phyloP scores from a whole-genome alignment of 1,139 yeast species.

The Taphrina communis region DNA sequence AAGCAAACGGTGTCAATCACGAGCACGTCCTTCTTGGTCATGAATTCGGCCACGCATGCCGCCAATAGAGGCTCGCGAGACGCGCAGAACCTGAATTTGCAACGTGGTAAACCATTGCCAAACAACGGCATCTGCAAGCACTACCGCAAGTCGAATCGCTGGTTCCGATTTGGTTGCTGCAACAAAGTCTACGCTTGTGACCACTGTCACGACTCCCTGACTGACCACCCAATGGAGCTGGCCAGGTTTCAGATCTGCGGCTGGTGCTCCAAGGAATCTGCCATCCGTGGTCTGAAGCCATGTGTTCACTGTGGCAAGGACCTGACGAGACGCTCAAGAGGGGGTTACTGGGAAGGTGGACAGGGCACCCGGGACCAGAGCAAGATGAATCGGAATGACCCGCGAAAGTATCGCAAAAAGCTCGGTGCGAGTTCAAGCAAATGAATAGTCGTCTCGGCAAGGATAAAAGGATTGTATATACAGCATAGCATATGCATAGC shows the following conservation, averaged over 20 bases:
- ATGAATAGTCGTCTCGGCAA: not conserved
- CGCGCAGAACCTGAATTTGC: conserved; percentile 33
- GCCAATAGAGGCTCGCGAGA: conserved; percentile 12
- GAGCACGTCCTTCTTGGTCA: conserved; percentile 49
- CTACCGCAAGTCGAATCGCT: conserved; percentile 54
- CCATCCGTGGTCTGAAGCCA: conserved; percentile 48
- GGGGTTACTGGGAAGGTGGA: conserved; percentile 58
- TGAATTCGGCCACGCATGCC: conserved; percentile 47
- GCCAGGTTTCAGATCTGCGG: conserved; percentile 55
- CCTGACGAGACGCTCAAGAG: conserved; percentile 30
- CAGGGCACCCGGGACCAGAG: conserved; percentile 55
- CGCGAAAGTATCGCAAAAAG: conserved; percentile 53
- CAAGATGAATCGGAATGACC: conserved; percentile 55
- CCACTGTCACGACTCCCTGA: conserved; percentile 54
- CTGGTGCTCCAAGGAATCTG: conserved; percentile 56
- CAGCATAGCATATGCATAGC: not conserved
- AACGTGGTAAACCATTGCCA: conserved; percentile 53
- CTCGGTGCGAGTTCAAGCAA: conserved; percentile 17
- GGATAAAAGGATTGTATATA: not conserved
- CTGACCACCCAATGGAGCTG: conserved; percentile 53
- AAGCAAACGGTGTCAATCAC: conserved; percentile 49
- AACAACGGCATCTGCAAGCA: conserved; percentile 54
- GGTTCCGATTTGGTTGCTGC: conserved; percentile 57
- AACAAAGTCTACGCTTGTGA: conserved; percentile 56
- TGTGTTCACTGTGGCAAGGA: conserved; percentile 40